These are phyloP conservation scores for Laetiporus sulphureus DNA, from an alignment of 1,284 basidiomycete genomes.

Conservation along the genomic window DNA sequence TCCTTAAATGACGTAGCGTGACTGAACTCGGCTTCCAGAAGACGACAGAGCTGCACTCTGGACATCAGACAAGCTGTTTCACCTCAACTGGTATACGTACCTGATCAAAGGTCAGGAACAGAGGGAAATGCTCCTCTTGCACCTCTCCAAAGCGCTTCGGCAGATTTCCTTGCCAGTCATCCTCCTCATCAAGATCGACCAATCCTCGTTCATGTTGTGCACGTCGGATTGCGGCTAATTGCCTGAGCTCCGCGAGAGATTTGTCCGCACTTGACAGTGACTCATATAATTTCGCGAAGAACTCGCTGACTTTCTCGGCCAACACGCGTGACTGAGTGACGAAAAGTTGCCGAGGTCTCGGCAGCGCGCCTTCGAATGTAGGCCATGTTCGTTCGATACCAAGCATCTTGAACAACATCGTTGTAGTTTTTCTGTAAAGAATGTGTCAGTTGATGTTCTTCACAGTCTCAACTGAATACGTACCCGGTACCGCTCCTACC, in stretches of 20 bases:
- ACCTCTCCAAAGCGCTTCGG: constrained; percentile 52
- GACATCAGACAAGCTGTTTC: background rate
- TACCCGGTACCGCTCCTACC: constrained; percentile 72
- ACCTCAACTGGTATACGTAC: constrained; percentile 27
- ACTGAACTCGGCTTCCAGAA: constrained; percentile 15
- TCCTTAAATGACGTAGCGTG: background rate
- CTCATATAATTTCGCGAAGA: constrained; percentile 47
- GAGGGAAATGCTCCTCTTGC: constrained; percentile 56
- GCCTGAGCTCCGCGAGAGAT: constrained; percentile 31
- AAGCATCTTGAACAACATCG: constrained; percentile 70
- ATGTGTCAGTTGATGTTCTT: constrained; percentile 3
- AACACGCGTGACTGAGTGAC: constrained; percentile 65
- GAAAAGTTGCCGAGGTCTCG: constrained; percentile 55
- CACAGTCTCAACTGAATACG: constrained; percentile 6
- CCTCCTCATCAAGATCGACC: constrained; percentile 43
- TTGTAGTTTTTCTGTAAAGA: constrained; percentile 60
- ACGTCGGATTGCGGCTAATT: constrained; percentile 16
- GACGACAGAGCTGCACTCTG: constrained; percentile 30
- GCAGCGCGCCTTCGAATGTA: constrained; percentile 20
- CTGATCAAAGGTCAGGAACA: constrained; percentile 62
- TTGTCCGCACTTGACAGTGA: constrained; percentile 37
- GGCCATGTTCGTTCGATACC: constrained; percentile 51
- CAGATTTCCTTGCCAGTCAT: constrained; percentile 37
- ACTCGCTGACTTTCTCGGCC: constrained; percentile 61
- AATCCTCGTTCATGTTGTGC: constrained; percentile 29